Conservation (phyloP, 2,329 filamentous ascomycete genomes). For the Pseudogymnoascus sp. region DNA sequence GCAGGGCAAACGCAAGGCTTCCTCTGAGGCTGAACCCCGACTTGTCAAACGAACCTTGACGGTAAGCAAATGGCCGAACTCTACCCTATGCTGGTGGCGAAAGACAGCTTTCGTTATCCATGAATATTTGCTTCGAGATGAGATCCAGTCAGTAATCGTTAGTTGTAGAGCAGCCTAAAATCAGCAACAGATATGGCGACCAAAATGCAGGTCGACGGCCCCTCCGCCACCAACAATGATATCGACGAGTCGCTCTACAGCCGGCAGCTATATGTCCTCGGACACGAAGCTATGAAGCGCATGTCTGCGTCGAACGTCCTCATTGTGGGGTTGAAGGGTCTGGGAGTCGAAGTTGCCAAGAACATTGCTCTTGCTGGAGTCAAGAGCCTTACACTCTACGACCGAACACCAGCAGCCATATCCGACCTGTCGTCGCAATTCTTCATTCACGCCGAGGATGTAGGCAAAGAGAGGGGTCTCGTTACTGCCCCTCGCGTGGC, state of each 20-base stretch:
- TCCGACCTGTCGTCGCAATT: constrained; percentile 94
- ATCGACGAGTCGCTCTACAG: constrained; percentile 70
- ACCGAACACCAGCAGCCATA: constrained; percentile 75
- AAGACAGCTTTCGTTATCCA: not conserved
- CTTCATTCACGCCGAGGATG: constrained; percentile 81
- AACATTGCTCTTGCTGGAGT: constrained; percentile 97
- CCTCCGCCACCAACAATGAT: constrained; percentile 44
- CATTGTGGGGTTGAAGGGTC: constrained; percentile 81
- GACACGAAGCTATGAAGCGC: constrained; percentile 89
- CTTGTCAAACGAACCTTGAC: constrained; percentile 6
- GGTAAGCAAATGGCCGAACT: not conserved
- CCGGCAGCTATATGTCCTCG: constrained; percentile 63
- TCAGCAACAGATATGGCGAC: constrained; percentile 45
- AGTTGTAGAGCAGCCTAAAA: not conserved
- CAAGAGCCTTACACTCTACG: constrained; percentile 91
- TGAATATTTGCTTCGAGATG: not conserved
- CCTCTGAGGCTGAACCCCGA: constrained; percentile 5
- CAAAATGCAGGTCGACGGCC: constrained; percentile 58
- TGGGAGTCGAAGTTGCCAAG: constrained; percentile 97
- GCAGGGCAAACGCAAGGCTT: constrained; percentile 7
- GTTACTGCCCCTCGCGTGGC: constrained; percentile 84
- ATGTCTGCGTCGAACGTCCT: constrained; percentile 96
- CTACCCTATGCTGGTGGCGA: not conserved
- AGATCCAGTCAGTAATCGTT: not conserved
- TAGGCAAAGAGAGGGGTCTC: constrained; percentile 83